Evolutionary conservation across 495 filamentous ascomycete genomes (phyloP), one percentile per base, ranked within the genome.

Genomic region (Mytilinidion resinicola): DNA sequence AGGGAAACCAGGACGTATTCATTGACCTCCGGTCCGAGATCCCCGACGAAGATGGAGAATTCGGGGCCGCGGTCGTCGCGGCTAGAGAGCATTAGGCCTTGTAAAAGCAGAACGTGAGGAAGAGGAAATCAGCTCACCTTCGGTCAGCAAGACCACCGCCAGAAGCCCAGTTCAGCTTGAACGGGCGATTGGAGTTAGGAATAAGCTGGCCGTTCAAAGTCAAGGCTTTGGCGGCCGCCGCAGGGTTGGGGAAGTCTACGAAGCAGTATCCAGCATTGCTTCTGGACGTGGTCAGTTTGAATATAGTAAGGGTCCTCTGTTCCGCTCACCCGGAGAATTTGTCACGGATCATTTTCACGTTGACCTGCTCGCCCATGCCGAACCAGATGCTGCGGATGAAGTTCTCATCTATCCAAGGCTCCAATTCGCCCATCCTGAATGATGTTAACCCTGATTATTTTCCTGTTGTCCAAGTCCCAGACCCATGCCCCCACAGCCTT

Each of bases 241-340:
- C 88, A 4, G 92, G 78, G 67, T 78, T 86, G 50, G 83, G 62
- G 68, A 99, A 99, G 71, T 99, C 93, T 64, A 97, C 87, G 74
- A 99, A 99, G 76, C 93, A 99, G 74, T 99, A 99, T 49, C 93
- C 93, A 56, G 93, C 93, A 73, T 96, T 97, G 66, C 93, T 97
- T 73, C 76, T 85, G 73, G 25, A 30, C 25, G 25, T 30, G 25
- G 25, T 30, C 6, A 30, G 25, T 30, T 30, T 30, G 25, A 30
- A 30, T 30, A 30, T 30, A 30, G 25, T 30, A 6, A 30, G 2
- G 6, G 25, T 2, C 25, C 25, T 30, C 25, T 30, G 25, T 44
- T 36, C 12, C 20, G 71, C 89, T 72, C 86, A 96, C 92, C 93
- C 93, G 73, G 93, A 97, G 72, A 96, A 96, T 74, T 96, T 96